A percentile compares a stretch with the other conserved stretches of the same genome.
These are phyloP conservation scores for Fistulinella cinereoalba DNA, from an alignment of 1,284 basidiomycete genomes.

Conservation along the genomic window DNA sequence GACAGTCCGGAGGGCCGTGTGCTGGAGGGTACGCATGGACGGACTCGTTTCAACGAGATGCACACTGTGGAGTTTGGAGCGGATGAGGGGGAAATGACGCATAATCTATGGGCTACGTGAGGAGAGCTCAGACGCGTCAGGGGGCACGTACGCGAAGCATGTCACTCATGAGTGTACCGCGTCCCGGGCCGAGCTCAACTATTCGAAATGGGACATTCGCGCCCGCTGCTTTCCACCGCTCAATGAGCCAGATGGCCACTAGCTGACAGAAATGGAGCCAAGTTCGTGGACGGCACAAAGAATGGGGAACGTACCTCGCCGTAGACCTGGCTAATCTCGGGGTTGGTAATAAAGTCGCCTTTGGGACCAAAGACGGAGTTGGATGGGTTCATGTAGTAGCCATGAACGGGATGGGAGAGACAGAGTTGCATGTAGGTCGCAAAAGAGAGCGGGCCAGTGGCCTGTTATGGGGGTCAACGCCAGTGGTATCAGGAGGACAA, in stretches of 20 bases:
- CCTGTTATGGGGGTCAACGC: slow-evolving; percentile 41
- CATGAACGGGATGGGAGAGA: slow-evolving; percentile 80
- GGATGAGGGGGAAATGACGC: slow-evolving; percentile 45
- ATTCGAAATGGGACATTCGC: slow-evolving; percentile 58
- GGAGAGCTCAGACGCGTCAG: slow-evolving; percentile 17
- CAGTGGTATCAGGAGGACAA: neutral
- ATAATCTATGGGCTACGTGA: slow-evolving; percentile 42
- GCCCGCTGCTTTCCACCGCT: slow-evolving; percentile 70
- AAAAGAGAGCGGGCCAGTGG: slow-evolving; percentile 83
- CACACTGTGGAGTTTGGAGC: slow-evolving; percentile 49
- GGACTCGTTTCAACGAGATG: slow-evolving; percentile 82
- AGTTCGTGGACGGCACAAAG: neutral
- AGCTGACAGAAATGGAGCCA: slow-evolving; percentile 51
- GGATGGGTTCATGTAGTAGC: slow-evolving; percentile 81
- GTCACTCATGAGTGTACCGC: slow-evolving; percentile 91
- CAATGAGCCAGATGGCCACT: slow-evolving; percentile 82
- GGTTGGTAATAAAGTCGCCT: slow-evolving; percentile 96
- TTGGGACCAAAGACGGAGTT: slow-evolving; percentile 79
- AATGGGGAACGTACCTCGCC: slow-evolving; percentile 72
- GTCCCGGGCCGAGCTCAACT: slow-evolving; percentile 92
- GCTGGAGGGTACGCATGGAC: slow-evolving; percentile 66
- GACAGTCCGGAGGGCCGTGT: slow-evolving; percentile 47
- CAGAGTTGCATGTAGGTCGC: slow-evolving; percentile 89
- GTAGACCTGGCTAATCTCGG: slow-evolving; percentile 96
- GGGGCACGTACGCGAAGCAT: slow-evolving; percentile 70